Base-by-base conservation (phyloP, 2,329 filamentous ascomycete species). In the Eurotiales sp. region DNA sequence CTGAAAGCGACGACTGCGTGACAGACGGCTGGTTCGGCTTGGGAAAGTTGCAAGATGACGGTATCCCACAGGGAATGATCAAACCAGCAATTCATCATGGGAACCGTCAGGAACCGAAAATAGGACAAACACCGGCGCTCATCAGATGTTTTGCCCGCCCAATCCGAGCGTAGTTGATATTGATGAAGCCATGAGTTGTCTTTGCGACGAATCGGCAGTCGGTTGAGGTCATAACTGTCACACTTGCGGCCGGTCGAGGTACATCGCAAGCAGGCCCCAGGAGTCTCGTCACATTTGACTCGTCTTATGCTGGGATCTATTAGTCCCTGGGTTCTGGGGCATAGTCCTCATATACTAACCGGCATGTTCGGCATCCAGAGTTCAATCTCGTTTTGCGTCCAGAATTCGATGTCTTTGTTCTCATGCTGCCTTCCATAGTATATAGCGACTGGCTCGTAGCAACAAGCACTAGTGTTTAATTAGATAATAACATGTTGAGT, bases 1-100 rank as follows among this genome's bases (percentile, higher is more conserved):
- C 56, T 53, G 5, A 64, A 42, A n/a, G 61, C 61, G 22, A 62
- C 52, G 2, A 58, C 51, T 10, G 56, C 59, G 39, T 61, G 60
- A 27, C 52, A 51, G 6, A 62, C 51, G 4, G 57, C 54, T 12
- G 43, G 17, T 15, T 62, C 55, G 19, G 42, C 34, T 25, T 57
- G 57, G 12, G 53, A 55, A n/a, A 52, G 36, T 25, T 63, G 61
- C 10, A 61, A 54, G 14, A 62, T 50, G 3, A 53, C 4, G 6
- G n/a, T 34, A 19, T 54, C 32, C 57, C 56, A 59, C 0, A 62
- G 30, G 1, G 32, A 17, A 2, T 51, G 43, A 22, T 53, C 41
- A 17, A 60, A 51, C 7, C 34, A 50, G 8, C 46, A 32, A 11
- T 50, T 46, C 14, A 61, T 32, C 8, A 47, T 43, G 1, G 52